phyloP scores from a whole-genome alignment of 176 grass and related monocot genomes.

The Tillandsia leiboldiana region DNA sequence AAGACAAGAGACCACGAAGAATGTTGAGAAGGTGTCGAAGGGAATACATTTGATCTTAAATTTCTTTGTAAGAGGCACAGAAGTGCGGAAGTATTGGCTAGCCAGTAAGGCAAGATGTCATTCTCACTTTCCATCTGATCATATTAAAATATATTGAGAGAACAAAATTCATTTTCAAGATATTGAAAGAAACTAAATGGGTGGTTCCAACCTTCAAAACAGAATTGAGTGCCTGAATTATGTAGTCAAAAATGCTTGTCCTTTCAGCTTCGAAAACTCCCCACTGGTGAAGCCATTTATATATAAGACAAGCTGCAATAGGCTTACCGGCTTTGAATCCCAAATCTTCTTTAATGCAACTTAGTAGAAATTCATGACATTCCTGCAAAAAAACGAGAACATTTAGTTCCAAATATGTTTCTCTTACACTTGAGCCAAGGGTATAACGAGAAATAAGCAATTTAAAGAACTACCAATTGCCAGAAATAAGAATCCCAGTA shows the following conservation, averaged over 20 bases:
- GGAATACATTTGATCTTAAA: constrained; percentile 55
- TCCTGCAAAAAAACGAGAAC: constrained; percentile 36
- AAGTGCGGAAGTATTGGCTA: constrained; percentile 81
- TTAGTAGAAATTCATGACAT: constrained; percentile 50
- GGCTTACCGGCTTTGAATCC: constrained; percentile 83
- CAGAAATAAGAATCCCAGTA: constrained; percentile 6
- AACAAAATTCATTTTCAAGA: constrained; percentile 8
- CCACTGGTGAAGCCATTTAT: constrained; percentile 76
- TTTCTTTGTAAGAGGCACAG: constrained; percentile 82
- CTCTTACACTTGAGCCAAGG: not conserved
- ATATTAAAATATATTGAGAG: constrained; percentile 14
- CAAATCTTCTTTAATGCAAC: constrained; percentile 73
- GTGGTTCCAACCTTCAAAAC: constrained; percentile 46
- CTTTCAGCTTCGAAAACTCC: constrained; percentile 74
- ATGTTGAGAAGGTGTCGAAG: constrained; percentile 27
- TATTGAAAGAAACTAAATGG: constrained; percentile 7
- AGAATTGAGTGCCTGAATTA: constrained; percentile 67
- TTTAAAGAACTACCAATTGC: not conserved
- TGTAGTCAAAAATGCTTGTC: constrained; percentile 75
- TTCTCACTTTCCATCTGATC: constrained; percentile 71
- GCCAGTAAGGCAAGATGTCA: constrained; percentile 71
- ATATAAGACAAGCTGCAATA: constrained; percentile 70
- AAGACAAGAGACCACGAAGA: constrained; percentile 36
- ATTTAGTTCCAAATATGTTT: not conserved
- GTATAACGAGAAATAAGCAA: not conserved